These are phyloP conservation scores for Arthrobotrys entomopaga DNA, from an alignment of 2,329 filamentous ascomycete genomes.

Conservation along the genomic window DNA sequence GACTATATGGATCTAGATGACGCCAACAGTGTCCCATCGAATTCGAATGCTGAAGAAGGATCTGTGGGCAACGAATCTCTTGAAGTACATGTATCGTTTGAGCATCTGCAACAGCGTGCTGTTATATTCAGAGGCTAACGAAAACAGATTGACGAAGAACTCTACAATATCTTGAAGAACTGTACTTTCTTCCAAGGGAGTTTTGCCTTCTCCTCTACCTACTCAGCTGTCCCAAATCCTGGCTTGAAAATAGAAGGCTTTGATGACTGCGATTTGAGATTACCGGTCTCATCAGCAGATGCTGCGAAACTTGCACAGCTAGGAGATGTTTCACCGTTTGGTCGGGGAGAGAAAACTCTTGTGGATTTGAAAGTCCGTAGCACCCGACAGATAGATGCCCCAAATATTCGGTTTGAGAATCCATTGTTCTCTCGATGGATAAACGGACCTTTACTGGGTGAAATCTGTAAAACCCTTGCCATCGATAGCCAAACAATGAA, in stretches of 20 bases:
- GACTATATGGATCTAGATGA: too few species aligned
- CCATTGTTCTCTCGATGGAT: constrained; percentile 33
- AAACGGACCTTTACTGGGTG: constrained; percentile 13
- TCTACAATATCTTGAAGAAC: constrained; percentile 11
- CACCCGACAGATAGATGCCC: constrained; percentile 42
- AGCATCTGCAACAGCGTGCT: too few species aligned
- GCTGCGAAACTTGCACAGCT: constrained; percentile 20
- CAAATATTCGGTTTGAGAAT: constrained; percentile 26
- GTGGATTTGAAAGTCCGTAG: constrained; percentile 28
- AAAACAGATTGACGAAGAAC: constrained; percentile 21
- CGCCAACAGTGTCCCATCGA: too few species aligned
- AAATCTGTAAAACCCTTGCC: constrained; percentile 21
- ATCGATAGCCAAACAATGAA: constrained; percentile 27
- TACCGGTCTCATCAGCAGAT: constrained; percentile 36
- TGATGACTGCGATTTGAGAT: constrained; percentile 18
- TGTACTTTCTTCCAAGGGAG: constrained; percentile 29
- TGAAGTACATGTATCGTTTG: too few species aligned
- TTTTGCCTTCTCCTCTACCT: constrained; percentile 41
- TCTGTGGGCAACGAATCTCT: too few species aligned
- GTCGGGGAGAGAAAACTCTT: constrained; percentile 36
- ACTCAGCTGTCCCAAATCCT: constrained; percentile 36
- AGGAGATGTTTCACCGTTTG: constrained; percentile 29
- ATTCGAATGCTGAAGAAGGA: too few species aligned
- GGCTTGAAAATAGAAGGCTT: constrained; percentile 33
- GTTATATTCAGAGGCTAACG: too few species aligned